These are phyloP conservation scores for Piper longum DNA, from an alignment of 164 flowering plant species.

Conservation along the genomic window DNA sequence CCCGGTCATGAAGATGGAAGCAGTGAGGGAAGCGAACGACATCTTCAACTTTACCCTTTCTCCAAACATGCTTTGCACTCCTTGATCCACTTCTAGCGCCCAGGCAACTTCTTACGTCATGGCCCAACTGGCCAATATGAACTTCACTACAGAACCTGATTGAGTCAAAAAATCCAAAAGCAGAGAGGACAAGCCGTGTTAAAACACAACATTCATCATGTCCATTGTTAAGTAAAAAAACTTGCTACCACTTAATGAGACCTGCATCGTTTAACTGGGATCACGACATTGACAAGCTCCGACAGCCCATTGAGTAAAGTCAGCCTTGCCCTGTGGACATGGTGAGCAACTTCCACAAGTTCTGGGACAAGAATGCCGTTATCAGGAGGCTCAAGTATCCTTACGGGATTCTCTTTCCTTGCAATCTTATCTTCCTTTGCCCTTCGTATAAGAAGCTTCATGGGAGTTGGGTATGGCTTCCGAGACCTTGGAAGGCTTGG, in stretches of 20 bases:
- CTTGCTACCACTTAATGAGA: conserved; percentile 4
- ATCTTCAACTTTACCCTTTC: conserved; percentile 48
- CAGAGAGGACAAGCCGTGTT: neutral
- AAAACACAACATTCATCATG: neutral
- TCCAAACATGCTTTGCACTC: conserved; percentile 66
- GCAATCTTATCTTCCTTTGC: too few relatives aligned
- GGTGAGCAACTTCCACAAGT: conserved; percentile 46
- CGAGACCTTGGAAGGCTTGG: conserved; percentile 32
- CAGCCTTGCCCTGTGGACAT: conserved; percentile 38
- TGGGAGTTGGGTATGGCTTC: conserved; percentile 11
- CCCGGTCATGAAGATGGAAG: conserved; percentile 74
- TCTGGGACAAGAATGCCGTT: conserved; percentile 61
- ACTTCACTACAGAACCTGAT: conserved; percentile 68
- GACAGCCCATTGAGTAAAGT: conserved; percentile 37
- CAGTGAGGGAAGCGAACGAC: conserved; percentile 48
- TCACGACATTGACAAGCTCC: conserved; percentile 17
- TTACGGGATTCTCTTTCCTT: too few relatives aligned
- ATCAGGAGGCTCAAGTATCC: too few relatives aligned
- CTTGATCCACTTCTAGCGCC: conserved; percentile 53
- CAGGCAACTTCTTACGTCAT: conserved; percentile 65
- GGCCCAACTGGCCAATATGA: conserved; percentile 66
- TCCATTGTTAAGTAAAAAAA: neutral
- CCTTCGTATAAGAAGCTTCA: too few relatives aligned
- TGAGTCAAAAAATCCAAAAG: neutral
- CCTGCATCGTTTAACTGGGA: conserved; percentile 65